phyloP scores from a whole-genome alignment of 2,329 filamentous ascomycete genomes.

The Fusarium metavorans region DNA sequence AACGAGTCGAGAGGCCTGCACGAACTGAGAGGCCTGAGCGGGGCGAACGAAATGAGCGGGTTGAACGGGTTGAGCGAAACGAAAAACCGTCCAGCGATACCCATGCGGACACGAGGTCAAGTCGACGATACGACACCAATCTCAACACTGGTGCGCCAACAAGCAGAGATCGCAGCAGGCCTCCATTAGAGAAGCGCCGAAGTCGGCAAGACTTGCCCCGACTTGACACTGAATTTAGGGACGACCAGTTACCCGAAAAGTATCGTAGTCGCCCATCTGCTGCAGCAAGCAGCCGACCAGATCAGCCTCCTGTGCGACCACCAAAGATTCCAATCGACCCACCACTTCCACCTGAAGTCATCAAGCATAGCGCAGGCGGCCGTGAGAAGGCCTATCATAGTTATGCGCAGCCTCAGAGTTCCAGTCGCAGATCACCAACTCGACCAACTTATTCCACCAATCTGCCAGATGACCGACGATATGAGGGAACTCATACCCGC shows the following conservation, averaged over 20 bases:
- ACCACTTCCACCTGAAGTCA: conserved; percentile 57
- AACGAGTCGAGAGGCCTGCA: conserved; percentile 8
- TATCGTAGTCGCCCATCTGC: conserved; percentile 53
- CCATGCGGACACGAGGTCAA: background rate
- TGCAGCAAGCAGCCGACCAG: conserved; percentile 46
- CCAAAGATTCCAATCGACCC: conserved; percentile 48
- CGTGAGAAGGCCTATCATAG: conserved; percentile 58
- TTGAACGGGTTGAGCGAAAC: conserved; percentile 1
- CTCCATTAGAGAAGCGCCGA: conserved; percentile 45
- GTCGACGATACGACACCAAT: conserved; percentile 21
- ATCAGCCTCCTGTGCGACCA: conserved; percentile 47
- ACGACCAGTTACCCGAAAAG: conserved; percentile 45
- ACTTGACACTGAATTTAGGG: conserved; percentile 56
- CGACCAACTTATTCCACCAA: conserved; percentile 47
- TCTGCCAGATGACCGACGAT: conserved; percentile 44
- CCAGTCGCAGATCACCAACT: conserved; percentile 41
- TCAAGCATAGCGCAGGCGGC: conserved; percentile 55
- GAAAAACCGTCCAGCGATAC: background rate
- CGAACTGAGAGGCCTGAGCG: background rate
- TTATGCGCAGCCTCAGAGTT: conserved; percentile 34
- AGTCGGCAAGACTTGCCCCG: conserved; percentile 57
- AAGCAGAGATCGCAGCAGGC: conserved; percentile 37
- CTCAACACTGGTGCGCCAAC: conserved; percentile 30
- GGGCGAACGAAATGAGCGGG: background rate
- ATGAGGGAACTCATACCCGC: conserved; percentile 40